Percentiles rank a stretch among this genome's conserved stretches.
Conservation (phyloP, 1,284 basidiomycete species). For the Fomitiporia mediterranea region DNA sequence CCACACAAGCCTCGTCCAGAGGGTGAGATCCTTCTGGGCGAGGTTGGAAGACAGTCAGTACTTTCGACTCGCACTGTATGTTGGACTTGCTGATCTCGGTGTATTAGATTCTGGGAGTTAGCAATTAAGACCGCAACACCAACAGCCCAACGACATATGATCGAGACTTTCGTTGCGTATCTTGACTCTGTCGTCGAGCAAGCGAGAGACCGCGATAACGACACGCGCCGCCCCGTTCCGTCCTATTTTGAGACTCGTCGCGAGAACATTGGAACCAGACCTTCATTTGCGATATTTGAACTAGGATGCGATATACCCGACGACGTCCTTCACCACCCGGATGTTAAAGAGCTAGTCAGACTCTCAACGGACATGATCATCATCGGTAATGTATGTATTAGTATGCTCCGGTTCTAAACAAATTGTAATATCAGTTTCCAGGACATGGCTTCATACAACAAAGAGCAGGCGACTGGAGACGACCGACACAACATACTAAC, state of each 20-base stretch:
- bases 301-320: slow-evolving; percentile 49
- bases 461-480: not conserved
- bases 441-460: slow-evolving; percentile 8
- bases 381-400: not conserved
- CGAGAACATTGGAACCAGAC: slow-evolving; percentile 54
- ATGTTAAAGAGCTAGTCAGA: slow-evolving; percentile 44
- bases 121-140: slow-evolving; percentile 44
- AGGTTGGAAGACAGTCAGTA: slow-evolving; percentile 31
- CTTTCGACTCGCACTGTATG: not conserved
- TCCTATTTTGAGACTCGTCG: slow-evolving; percentile 53
- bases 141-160: slow-evolving; percentile 51
- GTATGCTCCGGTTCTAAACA: not conserved
- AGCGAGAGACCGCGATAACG: slow-evolving; percentile 45
- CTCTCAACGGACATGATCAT: not conserved
- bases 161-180: slow-evolving; percentile 49
- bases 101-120: slow-evolving; percentile 47
- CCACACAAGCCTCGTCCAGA: slow-evolving; percentile 30
- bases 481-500: slow-evolving; percentile 3
- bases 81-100: not conserved
- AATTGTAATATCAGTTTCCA: not conserved
- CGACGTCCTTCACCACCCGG: slow-evolving; percentile 46
- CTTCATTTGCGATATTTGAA: slow-evolving; percentile 55
- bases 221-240: slow-evolving; percentile 47
- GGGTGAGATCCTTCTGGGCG: slow-evolving; percentile 30
- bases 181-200: slow-evolving; percentile 51